Evolutionary conservation across 192 early-diverging fungal species (phyloP).

Genomic region (Podila epigama): DNA sequence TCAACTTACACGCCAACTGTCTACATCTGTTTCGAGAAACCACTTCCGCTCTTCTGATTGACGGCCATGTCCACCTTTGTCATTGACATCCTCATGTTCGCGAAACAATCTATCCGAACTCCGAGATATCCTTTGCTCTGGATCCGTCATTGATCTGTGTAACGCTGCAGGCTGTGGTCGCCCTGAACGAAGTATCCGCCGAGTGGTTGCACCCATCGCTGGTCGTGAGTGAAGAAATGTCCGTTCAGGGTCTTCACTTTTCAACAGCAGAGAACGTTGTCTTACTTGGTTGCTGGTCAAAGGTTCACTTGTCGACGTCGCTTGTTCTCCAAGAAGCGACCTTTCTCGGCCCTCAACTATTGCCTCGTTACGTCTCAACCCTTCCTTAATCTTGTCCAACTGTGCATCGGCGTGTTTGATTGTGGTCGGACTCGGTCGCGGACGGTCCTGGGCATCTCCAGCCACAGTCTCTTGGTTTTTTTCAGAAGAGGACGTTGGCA

Average conservation of each 20-base stretch:
- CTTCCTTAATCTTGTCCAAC: slow-evolving; percentile 6
- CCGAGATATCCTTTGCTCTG: background rate
- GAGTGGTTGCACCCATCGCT: background rate
- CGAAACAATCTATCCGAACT: background rate
- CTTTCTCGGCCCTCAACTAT: too few species aligned
- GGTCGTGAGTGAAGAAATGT: too few species aligned
- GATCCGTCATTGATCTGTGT: slow-evolving; percentile 21
- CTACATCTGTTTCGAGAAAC: slow-evolving; percentile 27
- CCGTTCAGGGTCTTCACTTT: too few species aligned
- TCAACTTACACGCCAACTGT: slow-evolving; percentile 31
- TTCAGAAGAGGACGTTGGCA: background rate
- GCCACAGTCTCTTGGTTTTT: background rate
- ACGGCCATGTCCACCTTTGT: background rate
- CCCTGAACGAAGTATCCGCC: background rate
- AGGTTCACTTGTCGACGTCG: too few species aligned
- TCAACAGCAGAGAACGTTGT: too few species aligned
- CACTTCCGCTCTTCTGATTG: slow-evolving; percentile 17
- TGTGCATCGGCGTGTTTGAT: slow-evolving; percentile 8
- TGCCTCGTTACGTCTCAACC: background rate
- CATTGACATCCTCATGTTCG: too few species aligned
- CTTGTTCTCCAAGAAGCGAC: too few species aligned
- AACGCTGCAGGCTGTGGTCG: background rate
- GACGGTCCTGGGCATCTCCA: background rate
- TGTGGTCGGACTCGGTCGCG: slow-evolving; percentile 14
- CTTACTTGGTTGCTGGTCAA: too few species aligned